phyloP scores from a whole-genome alignment of 352 stramenopile genomes.

The Pythium oligandrum region DNA sequence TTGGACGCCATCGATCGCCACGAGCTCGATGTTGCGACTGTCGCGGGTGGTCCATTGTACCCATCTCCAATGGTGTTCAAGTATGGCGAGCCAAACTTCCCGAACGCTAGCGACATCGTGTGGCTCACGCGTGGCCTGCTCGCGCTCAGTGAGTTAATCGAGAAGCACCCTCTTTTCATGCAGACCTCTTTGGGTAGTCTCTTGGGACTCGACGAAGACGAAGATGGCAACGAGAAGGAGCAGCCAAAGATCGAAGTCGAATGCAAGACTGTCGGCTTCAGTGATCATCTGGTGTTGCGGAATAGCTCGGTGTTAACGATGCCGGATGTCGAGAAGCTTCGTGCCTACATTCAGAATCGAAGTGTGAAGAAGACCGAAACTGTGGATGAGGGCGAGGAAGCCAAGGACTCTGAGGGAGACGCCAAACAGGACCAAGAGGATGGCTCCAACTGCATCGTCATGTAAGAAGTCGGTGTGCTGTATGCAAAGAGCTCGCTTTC shows the following conservation, averaged over 20 bases:
- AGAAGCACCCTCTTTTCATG: slow-evolving; percentile 71
- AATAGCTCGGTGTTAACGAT: slow-evolving; percentile 81
- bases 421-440: slow-evolving; percentile 11
- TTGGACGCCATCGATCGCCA: slow-evolving; percentile 67
- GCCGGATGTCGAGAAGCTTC: slow-evolving; percentile 64
- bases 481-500: no score
- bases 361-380: slow-evolving; percentile 2
- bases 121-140: slow-evolving; percentile 68
- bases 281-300: slow-evolving; percentile 64
- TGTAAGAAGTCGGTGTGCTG: background rate
- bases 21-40: slow-evolving; percentile 34
- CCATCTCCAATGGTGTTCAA: slow-evolving; percentile 70
- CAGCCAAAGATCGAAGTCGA: slow-evolving; percentile 54
- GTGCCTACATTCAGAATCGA: slow-evolving; percentile 37
- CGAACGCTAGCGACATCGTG: slow-evolving; percentile 54
- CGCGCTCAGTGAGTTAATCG: slow-evolving; percentile 57
- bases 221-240: slow-evolving; percentile 20
- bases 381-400: slow-evolving; percentile 11
- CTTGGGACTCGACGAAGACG: slow-evolving; percentile 43
- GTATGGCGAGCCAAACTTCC: slow-evolving; percentile 58
- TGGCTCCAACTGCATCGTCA: background rate
- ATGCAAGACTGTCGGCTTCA: slow-evolving; percentile 51
- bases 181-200: slow-evolving; percentile 57
- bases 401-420: background rate
- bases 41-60: slow-evolving; percentile 47